Conservation (phyloP, 2,329 filamentous ascomycete species). For the Botryotinia convoluta region DNA sequence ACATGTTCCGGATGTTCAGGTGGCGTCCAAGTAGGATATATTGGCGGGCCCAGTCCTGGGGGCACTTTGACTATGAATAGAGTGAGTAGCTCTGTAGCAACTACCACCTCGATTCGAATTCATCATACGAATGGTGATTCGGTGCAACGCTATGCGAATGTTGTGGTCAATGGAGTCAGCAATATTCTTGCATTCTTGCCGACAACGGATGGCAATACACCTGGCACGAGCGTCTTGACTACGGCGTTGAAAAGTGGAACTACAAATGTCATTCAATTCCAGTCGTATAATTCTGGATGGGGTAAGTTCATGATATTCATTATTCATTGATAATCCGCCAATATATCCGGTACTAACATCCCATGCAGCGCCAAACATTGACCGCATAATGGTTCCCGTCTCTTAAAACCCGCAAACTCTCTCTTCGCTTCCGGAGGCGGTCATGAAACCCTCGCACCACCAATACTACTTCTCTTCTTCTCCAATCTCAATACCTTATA, state of each 20-base stretch:
- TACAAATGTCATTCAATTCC: constrained; percentile 49
- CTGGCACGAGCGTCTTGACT: constrained; percentile 48
- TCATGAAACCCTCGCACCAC: neutral
- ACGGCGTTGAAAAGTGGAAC: constrained; percentile 47
- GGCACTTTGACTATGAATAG: constrained; percentile 49
- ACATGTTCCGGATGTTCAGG: constrained; percentile 53
- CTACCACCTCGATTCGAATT: constrained; percentile 52
- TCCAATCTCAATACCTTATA: constrained; percentile 22
- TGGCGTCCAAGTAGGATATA: constrained; percentile 50
- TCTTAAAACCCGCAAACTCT: constrained; percentile 30
- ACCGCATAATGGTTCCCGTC: constrained; percentile 53
- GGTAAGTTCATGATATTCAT: constrained; percentile 32
- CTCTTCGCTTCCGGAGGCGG: neutral
- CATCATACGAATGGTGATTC: constrained; percentile 56
- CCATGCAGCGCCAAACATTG: constrained; percentile 48
- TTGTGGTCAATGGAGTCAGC: constrained; percentile 53
- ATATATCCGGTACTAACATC: constrained; percentile 19
- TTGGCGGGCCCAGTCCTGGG: constrained; percentile 47
- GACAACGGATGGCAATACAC: constrained; percentile 44
- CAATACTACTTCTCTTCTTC: constrained; percentile 13
- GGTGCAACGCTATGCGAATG: constrained; percentile 50
- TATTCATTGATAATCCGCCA: neutral
- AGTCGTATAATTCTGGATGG: constrained; percentile 42
- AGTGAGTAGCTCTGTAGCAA: constrained; percentile 45
- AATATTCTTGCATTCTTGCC: constrained; percentile 56